A percentile compares a stretch with the other conserved stretches of the same genome.
These are phyloP conservation scores for Hypoxylon sp. DNA, from an alignment of 2,329 filamentous ascomycete genomes.

Conservation along the genomic window DNA sequence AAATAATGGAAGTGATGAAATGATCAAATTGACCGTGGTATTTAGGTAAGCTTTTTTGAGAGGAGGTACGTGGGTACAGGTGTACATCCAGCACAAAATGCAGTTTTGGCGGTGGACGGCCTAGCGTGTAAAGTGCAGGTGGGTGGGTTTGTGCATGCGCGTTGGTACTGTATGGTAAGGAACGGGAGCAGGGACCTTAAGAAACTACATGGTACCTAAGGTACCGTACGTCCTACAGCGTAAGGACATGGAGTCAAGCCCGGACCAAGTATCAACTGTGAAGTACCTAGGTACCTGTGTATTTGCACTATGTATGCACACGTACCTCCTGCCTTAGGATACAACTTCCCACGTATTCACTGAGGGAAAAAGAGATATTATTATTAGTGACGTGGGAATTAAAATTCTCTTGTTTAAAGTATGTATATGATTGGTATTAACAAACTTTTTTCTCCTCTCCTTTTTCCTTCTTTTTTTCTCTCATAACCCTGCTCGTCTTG, in stretches of 20 bases:
- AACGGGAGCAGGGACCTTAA: constrained; percentile 35
- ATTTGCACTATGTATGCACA: neutral
- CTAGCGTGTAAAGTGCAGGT: constrained; percentile 17
- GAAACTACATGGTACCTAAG: neutral
- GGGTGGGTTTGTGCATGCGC: constrained; percentile 35
- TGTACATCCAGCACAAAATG: constrained; percentile 4
- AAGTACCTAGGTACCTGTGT: constrained; percentile 11
- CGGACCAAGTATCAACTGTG: constrained; percentile 6
- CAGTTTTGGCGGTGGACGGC: constrained; percentile 37
- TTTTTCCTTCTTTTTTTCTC: constrained; percentile 16
- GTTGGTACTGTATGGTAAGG: constrained; percentile 14
- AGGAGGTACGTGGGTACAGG: constrained; percentile 22
- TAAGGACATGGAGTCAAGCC: constrained; percentile 8
- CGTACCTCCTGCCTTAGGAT: constrained; percentile 4
- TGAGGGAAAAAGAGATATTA: constrained; percentile 1
- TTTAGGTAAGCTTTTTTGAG: constrained; percentile 39
- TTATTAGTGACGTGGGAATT: constrained; percentile 5
- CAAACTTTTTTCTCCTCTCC: constrained; percentile 26
- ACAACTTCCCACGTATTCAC: constrained; percentile 10
- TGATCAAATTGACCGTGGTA: constrained; percentile 39
- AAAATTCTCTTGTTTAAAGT: constrained; percentile 22
- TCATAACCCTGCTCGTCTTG: constrained; percentile 22
- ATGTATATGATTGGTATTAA: constrained; percentile 22
- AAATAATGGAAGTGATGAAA: constrained; percentile 45
- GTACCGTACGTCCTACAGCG: neutral